phyloP scores from a whole-genome alignment of 768 basidiomycete species.

The Termitomyces sp. region DNA sequence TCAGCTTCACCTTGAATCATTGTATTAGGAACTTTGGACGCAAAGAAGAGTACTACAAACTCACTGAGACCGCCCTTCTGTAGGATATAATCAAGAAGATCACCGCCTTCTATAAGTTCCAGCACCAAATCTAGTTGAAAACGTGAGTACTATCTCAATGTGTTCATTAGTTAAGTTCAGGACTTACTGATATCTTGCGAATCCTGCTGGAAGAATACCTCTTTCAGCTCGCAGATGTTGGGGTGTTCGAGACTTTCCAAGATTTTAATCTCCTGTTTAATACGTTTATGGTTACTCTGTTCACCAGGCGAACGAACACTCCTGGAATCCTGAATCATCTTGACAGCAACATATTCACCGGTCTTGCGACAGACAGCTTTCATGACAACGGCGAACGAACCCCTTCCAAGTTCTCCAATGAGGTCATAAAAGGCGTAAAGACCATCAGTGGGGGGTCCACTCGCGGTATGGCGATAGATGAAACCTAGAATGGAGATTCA shows the following conservation, averaged over 20 bases:
- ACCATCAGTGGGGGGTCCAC: conserved; percentile 44
- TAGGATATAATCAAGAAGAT: conserved; percentile 80
- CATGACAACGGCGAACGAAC: conserved; percentile 89
- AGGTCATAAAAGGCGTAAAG: conserved; percentile 68
- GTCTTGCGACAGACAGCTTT: conserved; percentile 72
- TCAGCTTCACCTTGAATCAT: conserved; percentile 44
- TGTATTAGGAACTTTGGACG: conserved; percentile 7
- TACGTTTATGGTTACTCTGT: conserved; percentile 27
- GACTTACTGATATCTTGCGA: conserved; percentile 54
- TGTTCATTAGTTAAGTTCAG: neutral
- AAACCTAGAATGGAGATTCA: conserved; percentile 43
- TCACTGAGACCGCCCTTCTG: conserved; percentile 57
- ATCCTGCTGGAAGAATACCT: conserved; percentile 64
- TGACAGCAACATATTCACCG: conserved; percentile 81
- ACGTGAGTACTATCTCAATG: neutral
- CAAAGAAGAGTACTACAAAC: conserved; percentile 17
- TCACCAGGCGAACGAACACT: conserved; percentile 29
- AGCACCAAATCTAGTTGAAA: conserved; percentile 65
- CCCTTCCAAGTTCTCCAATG: conserved; percentile 74
- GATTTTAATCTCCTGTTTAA: conserved; percentile 76
- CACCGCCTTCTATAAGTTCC: conserved; percentile 85
- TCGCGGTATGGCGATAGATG: conserved; percentile 66
- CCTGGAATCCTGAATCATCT: conserved; percentile 69
- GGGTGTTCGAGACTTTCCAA: conserved; percentile 74
- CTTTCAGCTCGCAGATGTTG: conserved; percentile 78